Percentiles rank a stretch among this genome's conserved stretches.
These are phyloP conservation scores for Triticum timopheevii DNA, from an alignment of 176 grass and related monocot species.

Conservation along the genomic window DNA sequence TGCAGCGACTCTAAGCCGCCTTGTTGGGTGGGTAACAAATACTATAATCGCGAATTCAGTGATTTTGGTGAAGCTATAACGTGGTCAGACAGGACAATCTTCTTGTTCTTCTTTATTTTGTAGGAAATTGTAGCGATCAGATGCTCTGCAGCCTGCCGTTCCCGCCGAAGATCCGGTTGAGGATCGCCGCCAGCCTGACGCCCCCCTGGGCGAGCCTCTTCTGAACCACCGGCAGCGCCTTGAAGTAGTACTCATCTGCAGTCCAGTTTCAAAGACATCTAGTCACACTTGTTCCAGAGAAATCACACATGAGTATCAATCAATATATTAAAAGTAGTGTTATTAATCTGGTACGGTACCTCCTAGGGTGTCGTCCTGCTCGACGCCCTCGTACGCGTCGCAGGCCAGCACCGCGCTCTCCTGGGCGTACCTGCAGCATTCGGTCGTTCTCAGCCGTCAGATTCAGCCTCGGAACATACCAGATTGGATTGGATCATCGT, in stretches of 20 bases:
- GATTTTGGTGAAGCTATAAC: neutral
- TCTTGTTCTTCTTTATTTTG: neutral
- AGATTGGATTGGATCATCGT: no score
- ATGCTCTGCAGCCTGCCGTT: conserved; percentile 27
- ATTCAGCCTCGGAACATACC: neutral
- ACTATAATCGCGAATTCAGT: neutral
- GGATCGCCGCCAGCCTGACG: conserved; percentile 47
- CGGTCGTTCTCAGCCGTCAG: neutral
- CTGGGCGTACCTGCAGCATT: conserved; percentile 40
- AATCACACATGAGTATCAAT: no score
- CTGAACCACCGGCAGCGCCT: conserved; percentile 41
- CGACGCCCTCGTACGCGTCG: conserved; percentile 48
- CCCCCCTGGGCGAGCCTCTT: conserved; percentile 63
- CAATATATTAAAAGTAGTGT: no score
- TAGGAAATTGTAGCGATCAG: neutral
- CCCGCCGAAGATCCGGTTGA: conserved; percentile 45
- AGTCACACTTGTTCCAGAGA: neutral
- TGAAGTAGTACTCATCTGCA: conserved; percentile 62
- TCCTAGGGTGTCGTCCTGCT: conserved; percentile 47
- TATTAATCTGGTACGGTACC: conserved; percentile 17
- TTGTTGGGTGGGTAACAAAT: neutral
- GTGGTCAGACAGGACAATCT: neutral
- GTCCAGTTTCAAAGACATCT: neutral
- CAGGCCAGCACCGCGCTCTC: conserved; percentile 50
- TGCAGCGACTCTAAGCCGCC: neutral